phyloP scores from a whole-genome alignment of 345 rosid genomes.

The Hirschfeldia incana region DNA sequence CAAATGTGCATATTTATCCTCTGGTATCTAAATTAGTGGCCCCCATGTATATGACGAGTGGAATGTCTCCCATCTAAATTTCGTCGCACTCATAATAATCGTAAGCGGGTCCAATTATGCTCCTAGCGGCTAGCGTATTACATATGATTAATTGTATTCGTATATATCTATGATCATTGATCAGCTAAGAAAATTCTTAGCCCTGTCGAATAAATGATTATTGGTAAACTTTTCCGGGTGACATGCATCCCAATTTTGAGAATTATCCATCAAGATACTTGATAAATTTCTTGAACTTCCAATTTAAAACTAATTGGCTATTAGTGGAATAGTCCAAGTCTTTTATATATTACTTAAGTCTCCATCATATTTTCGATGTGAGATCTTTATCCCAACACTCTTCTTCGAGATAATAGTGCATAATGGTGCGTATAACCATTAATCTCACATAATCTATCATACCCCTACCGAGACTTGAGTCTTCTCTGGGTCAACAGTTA shows the following conservation, averaged over 20 bases:
- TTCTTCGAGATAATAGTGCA: no score
- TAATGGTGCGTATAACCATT: no score
- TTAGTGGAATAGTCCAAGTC: no score
- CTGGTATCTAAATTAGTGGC: not conserved
- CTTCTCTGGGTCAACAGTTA: no score
- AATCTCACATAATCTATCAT: no score
- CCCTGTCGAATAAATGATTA: not conserved
- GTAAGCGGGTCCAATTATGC: slow-evolving; percentile 19
- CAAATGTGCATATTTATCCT: not conserved
- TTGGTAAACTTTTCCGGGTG: not conserved
- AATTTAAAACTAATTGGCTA: no score
- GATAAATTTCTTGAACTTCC: no score
- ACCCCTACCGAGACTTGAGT: no score
- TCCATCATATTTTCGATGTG: no score
- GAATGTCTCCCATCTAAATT: slow-evolving; percentile 2
- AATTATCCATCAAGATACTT: not conserved
- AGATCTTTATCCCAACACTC: no score
- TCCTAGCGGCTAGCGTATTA: slow-evolving; percentile 8
- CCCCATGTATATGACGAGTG: not conserved
- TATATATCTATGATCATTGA: not conserved
- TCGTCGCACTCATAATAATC: not conserved
- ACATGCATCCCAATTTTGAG: not conserved
- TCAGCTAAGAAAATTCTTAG: not conserved
- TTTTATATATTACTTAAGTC: no score
- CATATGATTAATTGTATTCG: slow-evolving; percentile 2